Evolutionary conservation across 2,329 filamentous ascomycete genomes (phyloP).

Genomic region (Orbilia quercus): DNA sequence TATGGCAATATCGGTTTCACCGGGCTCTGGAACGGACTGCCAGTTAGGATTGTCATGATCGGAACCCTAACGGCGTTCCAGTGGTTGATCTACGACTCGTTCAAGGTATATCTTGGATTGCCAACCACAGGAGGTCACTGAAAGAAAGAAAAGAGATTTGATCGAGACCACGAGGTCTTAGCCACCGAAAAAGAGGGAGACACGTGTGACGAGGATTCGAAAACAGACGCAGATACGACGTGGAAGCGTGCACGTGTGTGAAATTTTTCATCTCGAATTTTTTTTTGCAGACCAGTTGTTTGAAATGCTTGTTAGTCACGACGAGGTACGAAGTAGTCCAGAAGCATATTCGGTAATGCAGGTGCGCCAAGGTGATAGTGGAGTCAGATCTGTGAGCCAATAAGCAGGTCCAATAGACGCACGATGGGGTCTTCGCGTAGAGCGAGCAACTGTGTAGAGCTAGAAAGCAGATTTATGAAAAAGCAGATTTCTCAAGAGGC

Average conservation of each 20-base stretch:
- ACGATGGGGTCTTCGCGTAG: conserved; percentile 18
- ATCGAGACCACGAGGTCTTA: conserved; percentile 9
- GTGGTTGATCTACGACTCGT: conserved; percentile 94
- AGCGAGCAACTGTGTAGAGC: conserved; percentile 7
- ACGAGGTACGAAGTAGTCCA: background rate
- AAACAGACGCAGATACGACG: background rate
- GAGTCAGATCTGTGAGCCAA: conserved; percentile 30
- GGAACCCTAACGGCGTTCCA: conserved; percentile 83
- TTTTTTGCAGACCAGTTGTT: conserved; percentile 7
- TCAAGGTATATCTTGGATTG: conserved; percentile 89
- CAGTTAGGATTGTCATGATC: conserved; percentile 90
- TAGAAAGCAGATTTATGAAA: background rate
- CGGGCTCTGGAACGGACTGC: conserved; percentile 92
- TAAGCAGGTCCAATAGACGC: conserved; percentile 29
- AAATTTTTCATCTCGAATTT: background rate
- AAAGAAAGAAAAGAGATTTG: background rate
- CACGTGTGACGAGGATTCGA: conserved; percentile 23
- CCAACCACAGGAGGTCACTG: conserved; percentile 78
- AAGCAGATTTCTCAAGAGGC: conserved; percentile 34
- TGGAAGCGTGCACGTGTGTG: background rate
- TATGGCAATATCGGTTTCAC: conserved; percentile 86
- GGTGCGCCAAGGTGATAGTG: conserved; percentile 15
- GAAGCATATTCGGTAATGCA: conserved; percentile 25
- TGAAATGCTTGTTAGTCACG: conserved; percentile 26
- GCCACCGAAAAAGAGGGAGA: conserved; percentile 4